These are phyloP conservation scores for Aspergillus fumigatus DNA, from an alignment of 2,329 filamentous ascomycete species.

Conservation along the genomic window DNA sequence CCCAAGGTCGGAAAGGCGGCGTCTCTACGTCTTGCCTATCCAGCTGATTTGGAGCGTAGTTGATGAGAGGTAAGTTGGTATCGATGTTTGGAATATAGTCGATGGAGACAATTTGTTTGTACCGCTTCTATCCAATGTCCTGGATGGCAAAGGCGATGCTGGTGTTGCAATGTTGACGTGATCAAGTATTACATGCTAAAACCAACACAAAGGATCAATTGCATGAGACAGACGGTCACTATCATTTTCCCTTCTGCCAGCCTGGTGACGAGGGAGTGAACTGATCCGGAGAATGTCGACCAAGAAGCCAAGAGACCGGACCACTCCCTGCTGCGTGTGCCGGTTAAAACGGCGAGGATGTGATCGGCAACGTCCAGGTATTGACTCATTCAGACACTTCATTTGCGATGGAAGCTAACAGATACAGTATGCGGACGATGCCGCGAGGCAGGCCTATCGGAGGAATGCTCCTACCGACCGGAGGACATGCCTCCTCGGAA, in stretches of 20 bases:
- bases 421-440: conserved; percentile 8
- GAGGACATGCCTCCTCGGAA: conserved; percentile 7
- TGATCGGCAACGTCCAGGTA: conserved; percentile 2
- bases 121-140: neutral
- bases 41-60: neutral
- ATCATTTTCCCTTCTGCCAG: neutral
- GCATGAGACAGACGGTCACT: neutral
- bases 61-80: neutral
- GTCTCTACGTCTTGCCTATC: neutral
- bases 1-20: neutral
- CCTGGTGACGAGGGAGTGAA: neutral
- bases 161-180: neutral
- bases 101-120: neutral
- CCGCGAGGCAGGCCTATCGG: neutral
- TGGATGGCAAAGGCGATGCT: neutral
- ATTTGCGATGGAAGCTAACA: neutral
- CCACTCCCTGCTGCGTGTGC: conserved; percentile 1
- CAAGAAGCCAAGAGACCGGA: neutral
- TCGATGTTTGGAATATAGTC: neutral
- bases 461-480: conserved; percentile 10
- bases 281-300: neutral
- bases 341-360: neutral
- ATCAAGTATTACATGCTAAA: neutral
- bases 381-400: neutral
- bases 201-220: neutral